phyloP scores from a whole-genome alignment of 768 basidiomycete species.

The Clitopilus hobsonii region DNA sequence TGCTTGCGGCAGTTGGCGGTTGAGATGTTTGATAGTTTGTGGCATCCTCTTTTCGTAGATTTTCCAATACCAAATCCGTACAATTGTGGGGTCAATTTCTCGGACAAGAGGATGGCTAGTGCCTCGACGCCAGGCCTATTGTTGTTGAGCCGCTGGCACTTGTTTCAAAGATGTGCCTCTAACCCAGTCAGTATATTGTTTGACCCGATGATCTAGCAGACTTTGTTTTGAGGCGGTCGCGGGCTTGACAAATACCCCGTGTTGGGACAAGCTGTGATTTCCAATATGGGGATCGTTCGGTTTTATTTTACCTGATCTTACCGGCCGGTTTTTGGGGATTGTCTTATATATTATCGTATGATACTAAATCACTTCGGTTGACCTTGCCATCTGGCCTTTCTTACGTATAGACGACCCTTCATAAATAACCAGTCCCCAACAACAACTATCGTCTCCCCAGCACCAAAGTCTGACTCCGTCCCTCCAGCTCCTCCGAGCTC shows the following conservation, averaged over 20 bases:
- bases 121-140: not conserved
- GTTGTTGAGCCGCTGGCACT: not conserved
- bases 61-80: not conserved
- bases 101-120: not conserved
- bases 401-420: slow-evolving; percentile 4
- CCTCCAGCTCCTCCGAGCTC: not conserved
- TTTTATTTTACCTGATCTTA: slow-evolving; percentile 9
- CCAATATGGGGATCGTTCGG: slow-evolving; percentile 6
- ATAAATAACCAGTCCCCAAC: slow-evolving; percentile 6
- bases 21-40: slow-evolving; percentile 19
- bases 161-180: not conserved
- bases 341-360: slow-evolving; percentile 23
- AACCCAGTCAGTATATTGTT: not conserved
- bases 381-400: not conserved
- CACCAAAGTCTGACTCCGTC: not conserved
- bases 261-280: slow-evolving; percentile 6
- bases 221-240: slow-evolving; percentile 1
- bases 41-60: not conserved
- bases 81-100: not conserved
- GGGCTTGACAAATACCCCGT: slow-evolving; percentile 4
- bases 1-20: slow-evolving; percentile 85
- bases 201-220: not conserved
- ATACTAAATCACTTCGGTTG: slow-evolving; percentile 13
- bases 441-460: slow-evolving; percentile 7
- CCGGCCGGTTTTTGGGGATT: slow-evolving; percentile 11